A percentile compares a stretch with the other conserved stretches of the same genome.
phyloP scores from a whole-genome alignment of 441 rosid genomes.

The Pelargonium fulgidum region DNA sequence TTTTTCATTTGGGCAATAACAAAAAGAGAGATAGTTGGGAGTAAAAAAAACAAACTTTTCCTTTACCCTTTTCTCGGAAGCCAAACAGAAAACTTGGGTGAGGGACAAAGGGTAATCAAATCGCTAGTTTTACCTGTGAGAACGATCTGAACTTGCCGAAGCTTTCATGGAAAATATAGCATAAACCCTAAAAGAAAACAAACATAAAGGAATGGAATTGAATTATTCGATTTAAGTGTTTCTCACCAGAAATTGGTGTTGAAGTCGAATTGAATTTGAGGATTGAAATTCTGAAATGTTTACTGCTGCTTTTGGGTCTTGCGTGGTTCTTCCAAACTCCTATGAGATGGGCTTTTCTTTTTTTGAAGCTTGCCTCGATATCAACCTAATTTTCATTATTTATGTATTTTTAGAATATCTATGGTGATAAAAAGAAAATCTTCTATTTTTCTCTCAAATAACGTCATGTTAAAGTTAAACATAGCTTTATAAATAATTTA shows the following conservation, averaged over 20 bases:
- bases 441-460: too few relatives aligned
- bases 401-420: too few relatives aligned
- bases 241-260: conserved; percentile 4
- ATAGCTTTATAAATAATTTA: too few relatives aligned
- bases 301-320: background rate
- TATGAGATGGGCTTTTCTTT: background rate
- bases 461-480: too few relatives aligned
- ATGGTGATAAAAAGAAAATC: too few relatives aligned
- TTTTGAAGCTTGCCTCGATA: background rate
- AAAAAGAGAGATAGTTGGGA: background rate
- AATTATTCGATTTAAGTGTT: background rate
- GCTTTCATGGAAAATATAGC: background rate
- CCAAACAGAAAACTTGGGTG: background rate
- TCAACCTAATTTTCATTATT: background rate
- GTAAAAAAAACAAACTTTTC: background rate
- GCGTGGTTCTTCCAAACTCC: background rate
- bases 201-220: background rate
- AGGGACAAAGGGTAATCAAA: background rate
- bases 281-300: background rate
- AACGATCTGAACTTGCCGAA: conserved; percentile 2
- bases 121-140: background rate
- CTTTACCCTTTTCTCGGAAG: background rate
- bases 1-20: background rate
- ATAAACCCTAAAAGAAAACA: conserved; percentile 1
- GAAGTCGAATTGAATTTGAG: background rate